Base-by-base conservation (phyloP, 192 early-diverging fungal genomes). In the Radiomyces spectabilis region DNA sequence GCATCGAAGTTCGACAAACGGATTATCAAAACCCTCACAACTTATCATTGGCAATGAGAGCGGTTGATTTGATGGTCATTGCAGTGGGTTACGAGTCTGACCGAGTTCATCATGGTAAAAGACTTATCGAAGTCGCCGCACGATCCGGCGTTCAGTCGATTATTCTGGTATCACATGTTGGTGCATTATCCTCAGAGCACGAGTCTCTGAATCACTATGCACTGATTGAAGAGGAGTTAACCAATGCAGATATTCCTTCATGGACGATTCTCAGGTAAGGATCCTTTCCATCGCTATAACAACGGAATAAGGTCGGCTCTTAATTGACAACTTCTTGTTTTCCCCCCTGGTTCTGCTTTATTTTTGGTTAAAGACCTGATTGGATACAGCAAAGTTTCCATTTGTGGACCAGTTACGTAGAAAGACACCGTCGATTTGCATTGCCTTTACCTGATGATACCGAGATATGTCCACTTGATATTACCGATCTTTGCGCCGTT, bases 371-470 rank as follows among this genome's bases (percentile, higher is more conserved):
- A 44, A 66, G 64, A 41, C 40, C 46, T 30, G 64, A 66, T 22
- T 66, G 58, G 49, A 41, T 66, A 8, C 57, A 59, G 24, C 64
- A 66, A 40, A 34, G 50, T 27, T 60, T 66, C 18, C 64, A 66
- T 50, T 32, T 66, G 9, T 60, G 57, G 64, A 29, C 64, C n/a
- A 38, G 12, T n/a, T 55, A 55, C 41, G 34, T 55, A 9, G 64
- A 66, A 41, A 49, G 42, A 38, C 6, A 66, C 22, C 51, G 53
- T 6, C 22, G 26, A 32, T 44, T 66, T 13, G 24, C 58, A 21
- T 39, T 66, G 25, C 57, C 57, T 26, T 47, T 66, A 12, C 40
- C 24, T 2, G 52, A 21, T 8, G 37, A 41, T 39, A 55, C 41
- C 4, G 44, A 59, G 1, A 40, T 66, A 5, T 53, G 57, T 15